Conservation (phyloP, 768 basidiomycete genomes). For the Suillus ampliporus region DNA sequence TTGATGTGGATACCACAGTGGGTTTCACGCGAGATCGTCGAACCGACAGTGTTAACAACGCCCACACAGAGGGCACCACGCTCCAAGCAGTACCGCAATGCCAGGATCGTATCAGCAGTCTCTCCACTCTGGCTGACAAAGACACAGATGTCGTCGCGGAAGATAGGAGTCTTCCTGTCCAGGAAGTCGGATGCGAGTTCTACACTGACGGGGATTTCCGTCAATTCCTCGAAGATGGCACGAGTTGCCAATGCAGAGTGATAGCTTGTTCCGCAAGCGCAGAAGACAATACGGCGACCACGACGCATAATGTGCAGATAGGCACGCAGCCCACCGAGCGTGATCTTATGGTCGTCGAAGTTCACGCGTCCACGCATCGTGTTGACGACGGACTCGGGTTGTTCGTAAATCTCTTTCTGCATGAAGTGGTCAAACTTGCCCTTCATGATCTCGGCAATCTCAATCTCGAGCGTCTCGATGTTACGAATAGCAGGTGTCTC, state of each 20-base stretch:
- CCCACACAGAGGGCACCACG: conserved; percentile 96
- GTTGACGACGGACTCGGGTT: conserved; percentile 99
- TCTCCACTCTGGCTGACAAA: conserved; percentile 98
- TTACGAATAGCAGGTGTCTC: conserved; percentile 75
- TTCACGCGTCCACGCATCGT: conserved; percentile 99
- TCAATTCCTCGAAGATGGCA: conserved; percentile 97
- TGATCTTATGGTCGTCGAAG: conserved; percentile 91
- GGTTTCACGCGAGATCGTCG: conserved; percentile 95
- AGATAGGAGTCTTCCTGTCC: conserved; percentile 98
- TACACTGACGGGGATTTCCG: conserved; percentile 96
- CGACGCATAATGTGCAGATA: conserved; percentile 97
- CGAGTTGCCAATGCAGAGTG: conserved; percentile 97
- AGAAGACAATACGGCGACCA: conserved; percentile 92
- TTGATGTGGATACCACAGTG: conserved; percentile 99
- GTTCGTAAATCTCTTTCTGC: conserved; percentile 99
- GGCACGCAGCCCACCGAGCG: conserved; percentile 92
- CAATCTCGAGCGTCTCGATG: conserved; percentile 98
- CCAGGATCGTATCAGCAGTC: conserved; percentile 97
- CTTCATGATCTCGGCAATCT: conserved; percentile 99
- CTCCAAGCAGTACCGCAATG: conserved; percentile 95
- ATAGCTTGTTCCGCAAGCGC: conserved; percentile 98
- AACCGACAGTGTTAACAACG: conserved; percentile 98
- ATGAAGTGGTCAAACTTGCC: conserved; percentile 99
- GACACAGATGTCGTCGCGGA: conserved; percentile 96
- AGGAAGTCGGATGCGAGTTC: conserved; percentile 98